phyloP scores from a whole-genome alignment of 177 flowering plant genomes.

The Vitis hybrid region DNA sequence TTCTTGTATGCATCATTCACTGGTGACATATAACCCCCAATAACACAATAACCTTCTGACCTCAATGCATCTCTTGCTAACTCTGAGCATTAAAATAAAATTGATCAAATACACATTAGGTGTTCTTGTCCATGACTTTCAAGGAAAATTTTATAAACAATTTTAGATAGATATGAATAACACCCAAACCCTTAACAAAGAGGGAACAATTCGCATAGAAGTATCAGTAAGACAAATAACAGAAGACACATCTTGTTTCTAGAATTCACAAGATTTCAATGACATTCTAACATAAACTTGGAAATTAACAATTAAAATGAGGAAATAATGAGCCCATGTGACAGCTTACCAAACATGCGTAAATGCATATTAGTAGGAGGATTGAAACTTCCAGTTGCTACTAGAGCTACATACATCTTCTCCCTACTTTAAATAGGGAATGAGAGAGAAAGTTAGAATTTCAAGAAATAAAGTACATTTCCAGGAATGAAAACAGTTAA shows the following conservation, averaged over 20 bases:
- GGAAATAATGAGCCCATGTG: no score
- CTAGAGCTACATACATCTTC: constrained; percentile 53
- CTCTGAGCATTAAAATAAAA: constrained; percentile 40
- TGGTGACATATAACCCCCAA: constrained; percentile 94
- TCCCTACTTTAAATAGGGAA: constrained; percentile 25
- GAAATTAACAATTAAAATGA: no score
- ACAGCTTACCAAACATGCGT: constrained; percentile 75
- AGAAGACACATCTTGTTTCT: no score
- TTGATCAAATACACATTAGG: background rate
- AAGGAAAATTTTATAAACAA: no score
- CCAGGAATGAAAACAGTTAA: no score
- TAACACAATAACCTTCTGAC: constrained; percentile 63
- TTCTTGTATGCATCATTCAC: constrained; percentile 90
- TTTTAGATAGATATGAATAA: no score
- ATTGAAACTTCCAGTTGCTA: constrained; percentile 91
- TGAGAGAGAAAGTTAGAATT: background rate
- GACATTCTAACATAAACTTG: no score
- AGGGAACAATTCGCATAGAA: no score
- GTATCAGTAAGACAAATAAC: no score
- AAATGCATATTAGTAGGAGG: constrained; percentile 96
- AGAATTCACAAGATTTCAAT: no score
- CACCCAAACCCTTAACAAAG: no score
- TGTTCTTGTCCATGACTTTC: no score
- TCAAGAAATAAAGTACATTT: background rate
- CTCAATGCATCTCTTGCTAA: constrained; percentile 85